These are phyloP conservation scores for Trichomonas tenax DNA, from an alignment of 208 protist genomes.

Conservation along the genomic window DNA sequence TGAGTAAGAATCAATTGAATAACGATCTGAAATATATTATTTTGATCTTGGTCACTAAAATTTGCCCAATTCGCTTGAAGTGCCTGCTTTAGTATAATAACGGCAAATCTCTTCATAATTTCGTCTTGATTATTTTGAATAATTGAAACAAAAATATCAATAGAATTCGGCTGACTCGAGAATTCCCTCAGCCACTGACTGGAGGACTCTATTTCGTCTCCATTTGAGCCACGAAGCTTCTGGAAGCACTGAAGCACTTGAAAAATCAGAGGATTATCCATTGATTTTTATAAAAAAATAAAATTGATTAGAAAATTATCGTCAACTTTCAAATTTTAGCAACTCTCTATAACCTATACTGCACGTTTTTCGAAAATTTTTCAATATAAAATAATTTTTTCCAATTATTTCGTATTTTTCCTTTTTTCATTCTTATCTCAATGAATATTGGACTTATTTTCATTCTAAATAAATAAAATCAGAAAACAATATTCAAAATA, in stretches of 20 bases:
- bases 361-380: no score
- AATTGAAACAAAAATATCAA: not conserved
- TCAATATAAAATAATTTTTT: no score
- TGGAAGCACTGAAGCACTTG: not conserved
- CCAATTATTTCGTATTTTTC: no score
- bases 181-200: not conserved
- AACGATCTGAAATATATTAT: not conserved
- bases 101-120: not conserved
- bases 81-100: not conserved
- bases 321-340: no score
- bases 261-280: not conserved
- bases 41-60: not conserved
- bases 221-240: not conserved
- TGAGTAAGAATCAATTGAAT: not conserved
- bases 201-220: not conserved
- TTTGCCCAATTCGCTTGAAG: not conserved
- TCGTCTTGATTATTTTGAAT: not conserved
- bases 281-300: not conserved
- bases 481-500: no score
- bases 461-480: no score
- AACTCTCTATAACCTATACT: no score
- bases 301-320: no score
- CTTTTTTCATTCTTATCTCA: no score
- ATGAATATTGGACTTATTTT: no score
- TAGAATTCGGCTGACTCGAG: not conserved